Evolutionary conservation across 768 basidiomycete genomes (phyloP), one percentile per base, ranked within the genome.

Genomic region (Leccinellum luteum): DNA sequence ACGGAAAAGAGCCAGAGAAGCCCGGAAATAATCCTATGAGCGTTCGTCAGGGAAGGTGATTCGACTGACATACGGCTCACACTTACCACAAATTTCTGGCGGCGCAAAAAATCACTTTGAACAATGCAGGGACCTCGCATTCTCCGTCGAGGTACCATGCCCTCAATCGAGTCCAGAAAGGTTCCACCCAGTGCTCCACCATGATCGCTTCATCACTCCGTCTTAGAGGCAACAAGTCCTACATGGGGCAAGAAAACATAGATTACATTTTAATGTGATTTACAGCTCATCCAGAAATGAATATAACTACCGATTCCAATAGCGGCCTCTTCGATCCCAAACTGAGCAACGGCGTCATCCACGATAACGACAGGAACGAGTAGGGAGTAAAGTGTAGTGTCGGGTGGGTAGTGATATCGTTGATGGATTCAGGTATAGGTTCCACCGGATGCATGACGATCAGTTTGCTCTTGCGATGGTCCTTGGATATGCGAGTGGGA

Each of bases 231-330:
- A 69, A 55, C 28, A 69, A 31, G 47, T 69, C 67, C 67, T 69
- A 51, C 57, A 61, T 48, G 52, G 34, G 9, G 8, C 43, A 51
- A 43, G 45, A 48, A 56, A 56, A 51, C 21, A 58, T 41, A 27
- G 48, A 56, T 54, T 56, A 64, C 19, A 65, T 52, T 51, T 64
- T 49, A 65, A 67, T 47, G 35, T 57, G 56, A 59, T 55, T 31
- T 68, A 66, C 60, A 61, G 4, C 6, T 66, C 30, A 69, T 14
- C 67, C 62, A 60, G 60, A 66, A 59, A 41, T 19, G 30, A 62
- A 69, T 58, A 68, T 66, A 68, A 64, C 65, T 64, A 69, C 67
- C 67, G 67, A 64, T 68, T 68, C 65, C 62, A 68, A 55, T 59
- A 68, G 59, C n/a, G 67, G 67, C 31, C 67, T 60, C 59, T 66